Percentiles rank a stretch among this genome's conserved stretches.
These are phyloP conservation scores for Cornus florida DNA, from an alignment of 148 eudicot genomes.

Conservation along the genomic window DNA sequence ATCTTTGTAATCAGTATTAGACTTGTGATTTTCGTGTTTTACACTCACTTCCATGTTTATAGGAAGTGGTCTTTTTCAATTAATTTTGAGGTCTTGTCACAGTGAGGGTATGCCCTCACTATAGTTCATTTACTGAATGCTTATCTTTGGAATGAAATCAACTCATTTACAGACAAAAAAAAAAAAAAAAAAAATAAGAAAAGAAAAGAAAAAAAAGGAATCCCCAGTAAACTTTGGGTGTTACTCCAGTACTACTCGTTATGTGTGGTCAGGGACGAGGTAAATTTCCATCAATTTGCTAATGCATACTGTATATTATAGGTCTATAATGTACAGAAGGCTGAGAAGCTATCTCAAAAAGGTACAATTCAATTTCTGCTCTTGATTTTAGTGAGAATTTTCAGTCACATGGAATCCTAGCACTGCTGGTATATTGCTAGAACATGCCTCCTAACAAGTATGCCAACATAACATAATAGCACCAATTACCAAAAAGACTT, in stretches of 20 bases:
- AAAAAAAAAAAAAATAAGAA: too few relatives aligned
- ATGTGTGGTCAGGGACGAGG: neutral
- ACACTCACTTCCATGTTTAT: too few relatives aligned
- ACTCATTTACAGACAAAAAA: too few relatives aligned
- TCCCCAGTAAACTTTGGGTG: neutral
- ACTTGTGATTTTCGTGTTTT: too few relatives aligned
- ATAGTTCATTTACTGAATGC: too few relatives aligned
- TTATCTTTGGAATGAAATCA: too few relatives aligned
- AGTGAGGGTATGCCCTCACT: too few relatives aligned
- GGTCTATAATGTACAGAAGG: neutral
- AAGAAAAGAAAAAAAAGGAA: too few relatives aligned
- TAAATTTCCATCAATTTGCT: slow-evolving; percentile 1
- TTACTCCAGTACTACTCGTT: neutral
- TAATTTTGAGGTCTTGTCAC: too few relatives aligned
- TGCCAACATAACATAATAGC: neutral
- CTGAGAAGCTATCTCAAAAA: neutral
- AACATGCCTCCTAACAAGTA: neutral
- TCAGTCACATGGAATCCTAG: neutral
- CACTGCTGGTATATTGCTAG: neutral
- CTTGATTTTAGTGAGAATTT: neutral
- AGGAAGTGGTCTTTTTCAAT: too few relatives aligned
- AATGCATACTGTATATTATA: neutral
- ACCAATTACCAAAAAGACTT: neutral
- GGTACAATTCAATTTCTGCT: neutral
- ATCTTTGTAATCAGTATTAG: too few relatives aligned